These are phyloP conservation scores for Cyphellophora europaea DNA, from an alignment of 2,329 filamentous ascomycete species.

Conservation along the genomic window DNA sequence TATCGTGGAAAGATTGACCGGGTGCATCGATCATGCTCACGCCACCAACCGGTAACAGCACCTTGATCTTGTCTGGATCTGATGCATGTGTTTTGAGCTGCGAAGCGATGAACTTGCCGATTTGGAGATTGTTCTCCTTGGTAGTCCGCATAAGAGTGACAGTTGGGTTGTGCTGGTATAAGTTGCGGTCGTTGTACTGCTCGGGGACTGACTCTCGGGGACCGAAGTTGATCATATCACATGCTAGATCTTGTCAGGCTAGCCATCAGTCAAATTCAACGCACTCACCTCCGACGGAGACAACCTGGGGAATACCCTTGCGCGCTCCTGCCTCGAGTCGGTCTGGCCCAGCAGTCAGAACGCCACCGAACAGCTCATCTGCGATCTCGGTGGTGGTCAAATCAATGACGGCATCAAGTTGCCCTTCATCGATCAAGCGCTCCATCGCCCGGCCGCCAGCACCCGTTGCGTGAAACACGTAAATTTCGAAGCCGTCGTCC, in stretches of 20 bases:
- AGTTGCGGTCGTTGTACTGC: conserved; percentile 38
- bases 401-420: conserved; percentile 58
- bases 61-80: conserved; percentile 36
- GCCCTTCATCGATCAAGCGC: conserved; percentile 45
- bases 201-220: conserved; percentile 46
- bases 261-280: neutral
- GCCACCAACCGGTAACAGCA: conserved; percentile 52
- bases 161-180: conserved; percentile 57
- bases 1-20: conserved; percentile 44
- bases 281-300: conserved; percentile 37
- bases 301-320: conserved; percentile 48
- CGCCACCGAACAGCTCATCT: conserved; percentile 54
- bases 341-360: conserved; percentile 49
- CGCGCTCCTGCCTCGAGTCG: conserved; percentile 50
- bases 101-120: conserved; percentile 47
- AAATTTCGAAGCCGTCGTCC: conserved; percentile 42
- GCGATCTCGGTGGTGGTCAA: conserved; percentile 63
- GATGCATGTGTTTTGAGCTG: conserved; percentile 39
- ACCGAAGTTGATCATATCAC: conserved; percentile 59
- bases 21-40: conserved; percentile 52
- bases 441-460: conserved; percentile 63
- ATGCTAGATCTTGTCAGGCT: conserved; percentile 25
- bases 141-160: conserved; percentile 60
- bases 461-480: conserved; percentile 62
- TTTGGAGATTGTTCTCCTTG: conserved; percentile 42